phyloP scores from a whole-genome alignment of 164 flowering plant species.

The Vitis amurensis region DNA sequence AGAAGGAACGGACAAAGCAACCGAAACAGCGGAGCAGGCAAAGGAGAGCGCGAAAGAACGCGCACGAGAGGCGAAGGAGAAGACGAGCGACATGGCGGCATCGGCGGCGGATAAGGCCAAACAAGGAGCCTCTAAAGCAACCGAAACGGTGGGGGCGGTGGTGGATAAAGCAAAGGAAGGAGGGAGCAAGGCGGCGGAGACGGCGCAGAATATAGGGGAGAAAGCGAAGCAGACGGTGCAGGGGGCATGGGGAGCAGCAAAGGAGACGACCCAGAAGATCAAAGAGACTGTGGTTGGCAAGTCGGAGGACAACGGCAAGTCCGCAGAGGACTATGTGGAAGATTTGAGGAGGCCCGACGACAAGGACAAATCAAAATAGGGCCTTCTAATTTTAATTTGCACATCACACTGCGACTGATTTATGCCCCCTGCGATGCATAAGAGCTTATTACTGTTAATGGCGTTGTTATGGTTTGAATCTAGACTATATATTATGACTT shows the following conservation, averaged over 20 bases:
- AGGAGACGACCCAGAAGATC: slow-evolving; percentile 51
- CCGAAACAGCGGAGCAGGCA: slow-evolving; percentile 8
- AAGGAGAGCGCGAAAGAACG: slow-evolving; percentile 13
- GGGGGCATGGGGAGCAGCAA: slow-evolving; percentile 53
- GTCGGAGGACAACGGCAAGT: slow-evolving; percentile 9
- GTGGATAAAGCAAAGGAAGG: slow-evolving; percentile 15
- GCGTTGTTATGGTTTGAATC: too few relatives aligned
- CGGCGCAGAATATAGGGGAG: slow-evolving; percentile 27
- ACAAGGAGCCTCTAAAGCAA: not conserved
- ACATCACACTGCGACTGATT: too few relatives aligned
- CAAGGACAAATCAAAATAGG: too few relatives aligned
- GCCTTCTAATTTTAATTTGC: too few relatives aligned
- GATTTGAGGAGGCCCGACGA: slow-evolving; percentile 26
- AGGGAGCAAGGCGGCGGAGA: slow-evolving; percentile 17
- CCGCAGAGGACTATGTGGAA: slow-evolving; percentile 22
- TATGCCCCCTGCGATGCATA: too few relatives aligned
- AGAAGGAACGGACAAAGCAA: not conserved
- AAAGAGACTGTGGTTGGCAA: slow-evolving; percentile 58
- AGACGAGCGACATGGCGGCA: slow-evolving; percentile 10
- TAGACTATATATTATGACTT: too few relatives aligned
- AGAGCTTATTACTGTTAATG: too few relatives aligned
- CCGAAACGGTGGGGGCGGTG: slow-evolving; percentile 5
- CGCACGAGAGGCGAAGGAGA: slow-evolving; percentile 14
- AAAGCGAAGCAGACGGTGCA: slow-evolving; percentile 49
- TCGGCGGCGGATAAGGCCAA: slow-evolving; percentile 10